These are phyloP conservation scores for Lagenidium sp. DNA, from an alignment of 352 stramenopile species.

Conservation along the genomic window DNA sequence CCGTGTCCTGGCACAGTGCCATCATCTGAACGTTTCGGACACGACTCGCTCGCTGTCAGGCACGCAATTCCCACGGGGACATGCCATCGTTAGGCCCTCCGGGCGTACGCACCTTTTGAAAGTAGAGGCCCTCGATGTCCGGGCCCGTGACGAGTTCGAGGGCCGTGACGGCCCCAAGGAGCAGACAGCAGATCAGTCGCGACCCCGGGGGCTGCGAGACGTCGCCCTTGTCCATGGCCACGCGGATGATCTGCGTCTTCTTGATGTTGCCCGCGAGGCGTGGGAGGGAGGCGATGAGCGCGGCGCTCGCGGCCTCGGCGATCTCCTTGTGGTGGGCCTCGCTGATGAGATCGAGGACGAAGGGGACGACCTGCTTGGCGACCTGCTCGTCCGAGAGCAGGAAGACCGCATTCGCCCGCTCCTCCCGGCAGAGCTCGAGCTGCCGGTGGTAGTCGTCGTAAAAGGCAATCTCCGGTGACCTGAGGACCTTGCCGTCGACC, in stretches of 20 bases:
- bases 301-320: slow-evolving; percentile 50
- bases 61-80: no score
- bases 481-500: slow-evolving; percentile 61
- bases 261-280: slow-evolving; percentile 50
- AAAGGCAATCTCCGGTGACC: slow-evolving; percentile 38
- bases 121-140: slow-evolving; percentile 76
- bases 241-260: slow-evolving; percentile 80
- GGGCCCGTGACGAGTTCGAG: slow-evolving; percentile 51
- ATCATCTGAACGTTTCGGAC: no score
- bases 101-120: slow-evolving; percentile 71
- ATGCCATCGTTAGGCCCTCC: no score
- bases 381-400: slow-evolving; percentile 72
- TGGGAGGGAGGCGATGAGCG: slow-evolving; percentile 45
- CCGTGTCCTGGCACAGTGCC: slow-evolving; percentile 74
- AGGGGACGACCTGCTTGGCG: slow-evolving; percentile 53
- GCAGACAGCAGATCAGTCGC: slow-evolving; percentile 66
- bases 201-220: slow-evolving; percentile 69
- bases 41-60: no score
- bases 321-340: slow-evolving; percentile 77
- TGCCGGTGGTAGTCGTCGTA: slow-evolving; percentile 55
- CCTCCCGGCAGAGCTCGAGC: slow-evolving; percentile 30
- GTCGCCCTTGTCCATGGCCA: slow-evolving; percentile 78
- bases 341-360: slow-evolving; percentile 59
- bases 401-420: slow-evolving; percentile 55
- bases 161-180: slow-evolving; percentile 64